These are phyloP conservation scores for Lyophyllum atratum DNA, from an alignment of 768 basidiomycete genomes.

Conservation along the genomic window DNA sequence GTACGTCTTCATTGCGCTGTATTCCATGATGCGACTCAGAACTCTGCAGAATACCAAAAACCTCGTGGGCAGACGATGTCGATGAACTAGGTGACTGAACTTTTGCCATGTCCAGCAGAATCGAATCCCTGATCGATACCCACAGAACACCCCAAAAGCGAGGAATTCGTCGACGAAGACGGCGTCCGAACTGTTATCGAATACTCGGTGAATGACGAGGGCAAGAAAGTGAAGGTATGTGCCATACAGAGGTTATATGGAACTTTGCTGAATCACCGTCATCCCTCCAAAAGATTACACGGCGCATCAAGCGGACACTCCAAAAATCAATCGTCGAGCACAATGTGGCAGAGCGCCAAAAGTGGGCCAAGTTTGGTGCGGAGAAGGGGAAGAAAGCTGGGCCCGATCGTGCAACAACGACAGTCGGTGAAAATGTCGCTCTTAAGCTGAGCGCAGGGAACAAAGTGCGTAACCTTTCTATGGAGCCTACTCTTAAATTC, in stretches of 20 bases:
- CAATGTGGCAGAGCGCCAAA: constrained; percentile 89
- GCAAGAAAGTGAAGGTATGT: constrained; percentile 89
- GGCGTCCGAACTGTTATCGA: constrained; percentile 87
- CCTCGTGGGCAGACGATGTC: constrained; percentile 88
- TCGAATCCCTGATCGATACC: neutral
- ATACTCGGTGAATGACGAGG: constrained; percentile 86
- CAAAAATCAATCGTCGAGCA: constrained; percentile 95
- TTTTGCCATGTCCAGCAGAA: neutral
- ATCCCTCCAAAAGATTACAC: constrained; percentile 73
- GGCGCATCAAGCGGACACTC: constrained; percentile 81
- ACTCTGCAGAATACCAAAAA: constrained; percentile 51
- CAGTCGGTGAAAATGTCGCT: constrained; percentile 68
- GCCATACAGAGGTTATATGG: neutral
- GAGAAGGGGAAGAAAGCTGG: constrained; percentile 88
- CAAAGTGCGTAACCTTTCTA: constrained; percentile 43
- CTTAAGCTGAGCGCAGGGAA: constrained; percentile 58
- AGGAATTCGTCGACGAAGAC: constrained; percentile 81
- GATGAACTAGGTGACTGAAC: constrained; percentile 61
- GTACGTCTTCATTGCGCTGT: constrained; percentile 22
- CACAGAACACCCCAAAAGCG: constrained; percentile 52
- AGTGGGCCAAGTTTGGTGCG: constrained; percentile 91
- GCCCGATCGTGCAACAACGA: constrained; percentile 92
- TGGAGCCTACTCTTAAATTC: neutral
- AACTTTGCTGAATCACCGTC: neutral
- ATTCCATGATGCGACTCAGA: neutral